Evolutionary conservation across 225 moss, liverwort and hornwort genomes (phyloP), one percentile per base, ranked within the genome.

Genomic region (Rhytidiadelphus loreus): DNA sequence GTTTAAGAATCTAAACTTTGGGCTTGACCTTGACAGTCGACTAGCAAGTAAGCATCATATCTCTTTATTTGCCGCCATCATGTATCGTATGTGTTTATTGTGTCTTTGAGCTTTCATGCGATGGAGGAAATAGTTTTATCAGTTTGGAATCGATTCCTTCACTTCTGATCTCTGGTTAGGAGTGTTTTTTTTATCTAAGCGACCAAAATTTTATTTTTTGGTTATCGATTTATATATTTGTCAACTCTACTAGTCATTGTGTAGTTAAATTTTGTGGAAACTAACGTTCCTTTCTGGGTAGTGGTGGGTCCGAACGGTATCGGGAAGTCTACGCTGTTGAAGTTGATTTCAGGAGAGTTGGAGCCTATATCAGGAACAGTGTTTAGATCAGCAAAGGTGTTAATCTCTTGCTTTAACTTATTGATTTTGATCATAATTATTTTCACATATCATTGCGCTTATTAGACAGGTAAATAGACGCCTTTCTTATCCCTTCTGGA

Each of bases 231-330:
- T 58, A 30, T 64, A 2, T 39, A 11, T 55, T 62, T 85, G 68
- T 80, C 37, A 77, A 15, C 24, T 82, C 30, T 86, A 24, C 33
- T 64, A 68, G 65, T 75, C 48, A 20, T 29, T 57, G 39, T 32
- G 26, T 86, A 48, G 55, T 84, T 77, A 13, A 71, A 43, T 72
- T 44, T 32, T 61, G 37, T 85, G 64, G 62, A 84, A 87, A 85
- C 64, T 90, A 52, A 93, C 63, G 48, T 70, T 84, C 41, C n/a
- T 87, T 76, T 61, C 24, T n/a, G 70, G 62, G 80, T 90, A 98
- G 98, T 99, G 99, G 99, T 99, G 78, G 99, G 99, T 81, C 99
- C 99, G 22, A 99, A 99, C 77, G 99, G 99, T 86, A 99, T 99
- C 83, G 99, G 99, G 81, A 99, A 99, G 90, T 99, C 99, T 52